Percentiles rank a stretch among this genome's conserved stretches.
These are phyloP conservation scores for Beauveria pseudobassiana DNA, from an alignment of 2,329 filamentous ascomycete species.

Conservation along the genomic window DNA sequence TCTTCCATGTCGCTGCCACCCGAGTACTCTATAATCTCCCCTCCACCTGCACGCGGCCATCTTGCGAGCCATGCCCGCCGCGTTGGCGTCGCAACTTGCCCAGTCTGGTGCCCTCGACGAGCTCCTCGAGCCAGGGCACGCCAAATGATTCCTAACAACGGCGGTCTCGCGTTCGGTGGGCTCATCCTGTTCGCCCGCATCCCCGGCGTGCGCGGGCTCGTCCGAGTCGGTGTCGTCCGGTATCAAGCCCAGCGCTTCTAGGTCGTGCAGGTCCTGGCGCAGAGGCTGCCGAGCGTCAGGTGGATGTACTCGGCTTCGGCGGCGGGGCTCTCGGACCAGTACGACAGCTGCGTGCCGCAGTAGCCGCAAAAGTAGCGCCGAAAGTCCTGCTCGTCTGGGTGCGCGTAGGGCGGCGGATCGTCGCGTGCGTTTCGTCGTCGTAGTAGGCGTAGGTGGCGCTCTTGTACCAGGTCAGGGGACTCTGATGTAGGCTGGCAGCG, in stretches of 20 bases:
- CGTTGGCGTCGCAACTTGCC: slow-evolving; percentile 59
- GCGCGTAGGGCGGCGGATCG: slow-evolving; percentile 62
- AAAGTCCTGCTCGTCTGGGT: slow-evolving; percentile 47
- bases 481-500: slow-evolving; percentile 73
- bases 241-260: slow-evolving; percentile 71
- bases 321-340: slow-evolving; percentile 69
- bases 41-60: slow-evolving; percentile 61
- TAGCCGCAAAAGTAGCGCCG: slow-evolving; percentile 84
- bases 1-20: slow-evolving; percentile 32
- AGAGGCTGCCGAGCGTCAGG: slow-evolving; percentile 72
- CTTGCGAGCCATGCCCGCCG: slow-evolving; percentile 44
- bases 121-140: slow-evolving; percentile 77
- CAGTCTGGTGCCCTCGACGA: slow-evolving; percentile 68
- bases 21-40: slow-evolving; percentile 75
- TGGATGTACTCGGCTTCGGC: slow-evolving; percentile 72
- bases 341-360: slow-evolving; percentile 78
- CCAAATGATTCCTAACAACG: slow-evolving; percentile 52
- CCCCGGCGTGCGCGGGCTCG: slow-evolving; percentile 21
- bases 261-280: slow-evolving; percentile 59
- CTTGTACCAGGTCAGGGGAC: slow-evolving; percentile 77
- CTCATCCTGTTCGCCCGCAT: slow-evolving; percentile 17
- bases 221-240: slow-evolving; percentile 32
- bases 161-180: slow-evolving; percentile 23
- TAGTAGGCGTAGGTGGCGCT: slow-evolving; percentile 69
- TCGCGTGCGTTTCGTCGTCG: slow-evolving; percentile 64